Evolutionary conservation across 768 basidiomycete genomes (phyloP).

Genomic region (Phylloporus scabripes): DNA sequence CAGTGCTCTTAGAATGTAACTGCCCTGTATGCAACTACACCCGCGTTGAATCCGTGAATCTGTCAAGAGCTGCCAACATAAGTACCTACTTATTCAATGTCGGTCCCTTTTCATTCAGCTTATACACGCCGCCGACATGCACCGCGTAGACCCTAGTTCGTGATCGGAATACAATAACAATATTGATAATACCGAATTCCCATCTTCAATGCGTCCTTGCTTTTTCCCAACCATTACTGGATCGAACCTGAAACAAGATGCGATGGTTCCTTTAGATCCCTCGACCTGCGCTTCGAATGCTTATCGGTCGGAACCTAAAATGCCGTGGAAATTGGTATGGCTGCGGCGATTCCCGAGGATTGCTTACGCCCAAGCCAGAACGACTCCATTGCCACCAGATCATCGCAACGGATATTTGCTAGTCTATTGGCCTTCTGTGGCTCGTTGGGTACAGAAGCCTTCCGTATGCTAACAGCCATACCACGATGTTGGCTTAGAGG

Average conservation of each 20-base stretch:
- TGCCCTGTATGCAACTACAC: not conserved
- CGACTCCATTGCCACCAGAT: not conserved
- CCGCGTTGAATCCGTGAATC: not conserved
- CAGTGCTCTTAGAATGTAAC: no score
- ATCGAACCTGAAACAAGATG: not conserved
- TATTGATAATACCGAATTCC: not conserved
- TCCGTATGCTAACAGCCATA: conserved; percentile 1
- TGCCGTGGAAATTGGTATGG: no score
- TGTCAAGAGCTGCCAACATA: not conserved
- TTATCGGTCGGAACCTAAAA: no score
- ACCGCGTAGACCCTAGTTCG: no score
- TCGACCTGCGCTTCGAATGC: not conserved
- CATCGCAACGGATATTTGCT: not conserved
- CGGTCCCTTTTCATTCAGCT: not conserved
- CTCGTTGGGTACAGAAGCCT: not conserved
- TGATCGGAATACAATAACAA: no score
- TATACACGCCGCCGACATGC: not conserved
- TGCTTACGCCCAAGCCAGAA: not conserved
- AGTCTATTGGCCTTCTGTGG: not conserved
- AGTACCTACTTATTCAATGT: no score
- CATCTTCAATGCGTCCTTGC: not conserved
- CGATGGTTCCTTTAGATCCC: not conserved
- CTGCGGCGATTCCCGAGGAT: not conserved
- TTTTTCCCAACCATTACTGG: not conserved
- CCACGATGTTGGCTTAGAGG: conserved; percentile 1